phyloP scores from a whole-genome alignment of 2,329 filamentous ascomycete species.

The Colletotrichum simmondsii region DNA sequence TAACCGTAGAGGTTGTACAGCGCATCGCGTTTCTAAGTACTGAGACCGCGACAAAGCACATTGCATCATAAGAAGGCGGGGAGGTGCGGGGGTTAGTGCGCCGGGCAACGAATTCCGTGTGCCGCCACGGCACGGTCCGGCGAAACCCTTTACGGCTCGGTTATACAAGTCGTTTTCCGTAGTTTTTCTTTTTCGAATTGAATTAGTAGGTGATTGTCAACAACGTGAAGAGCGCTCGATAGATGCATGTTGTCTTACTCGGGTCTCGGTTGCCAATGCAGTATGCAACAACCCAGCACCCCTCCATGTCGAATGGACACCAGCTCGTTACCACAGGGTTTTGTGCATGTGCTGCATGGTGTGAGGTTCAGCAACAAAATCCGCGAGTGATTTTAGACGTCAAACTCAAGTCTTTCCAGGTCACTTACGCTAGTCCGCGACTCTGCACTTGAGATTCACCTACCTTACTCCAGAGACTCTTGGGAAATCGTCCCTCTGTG shows the following conservation, averaged over 20 bases:
- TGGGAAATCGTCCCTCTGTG: too few relatives aligned
- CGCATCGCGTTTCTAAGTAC: not conserved
- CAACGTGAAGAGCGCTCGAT: not conserved
- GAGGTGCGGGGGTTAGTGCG: constrained; percentile 21
- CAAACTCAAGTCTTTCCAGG: too few relatives aligned
- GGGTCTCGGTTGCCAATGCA: not conserved
- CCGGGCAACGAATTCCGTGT: constrained; percentile 30
- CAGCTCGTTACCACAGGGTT: too few relatives aligned
- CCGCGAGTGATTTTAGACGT: too few relatives aligned
- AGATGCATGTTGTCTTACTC: not conserved
- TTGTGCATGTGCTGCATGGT: too few relatives aligned
- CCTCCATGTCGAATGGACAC: not conserved
- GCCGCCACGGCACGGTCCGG: not conserved
- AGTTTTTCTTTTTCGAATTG: too few relatives aligned
- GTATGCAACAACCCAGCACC: not conserved
- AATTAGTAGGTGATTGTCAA: not conserved
- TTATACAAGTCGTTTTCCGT: not conserved
- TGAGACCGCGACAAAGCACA: not conserved
- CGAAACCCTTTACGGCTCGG: not conserved
- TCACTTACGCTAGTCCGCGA: too few relatives aligned
- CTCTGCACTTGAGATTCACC: too few relatives aligned
- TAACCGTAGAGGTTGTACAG: not conserved
- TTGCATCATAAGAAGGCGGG: constrained; percentile 32
- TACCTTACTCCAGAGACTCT: too few relatives aligned
- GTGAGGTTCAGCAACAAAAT: too few relatives aligned